phyloP scores from a whole-genome alignment of 768 basidiomycete genomes.

The Galerina marginata region DNA sequence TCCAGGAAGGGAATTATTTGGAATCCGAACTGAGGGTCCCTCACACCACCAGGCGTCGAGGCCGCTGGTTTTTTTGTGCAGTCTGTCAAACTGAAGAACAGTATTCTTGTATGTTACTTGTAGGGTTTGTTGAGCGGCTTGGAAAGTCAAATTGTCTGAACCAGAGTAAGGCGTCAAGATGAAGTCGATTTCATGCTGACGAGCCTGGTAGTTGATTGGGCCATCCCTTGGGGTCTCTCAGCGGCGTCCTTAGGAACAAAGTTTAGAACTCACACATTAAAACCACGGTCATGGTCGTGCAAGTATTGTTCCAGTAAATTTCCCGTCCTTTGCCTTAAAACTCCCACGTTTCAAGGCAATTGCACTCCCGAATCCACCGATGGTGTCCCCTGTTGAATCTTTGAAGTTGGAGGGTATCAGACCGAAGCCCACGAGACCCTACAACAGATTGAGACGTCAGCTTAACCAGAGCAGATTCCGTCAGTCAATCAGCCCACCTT shows the following conservation, averaged over 20 bases:
- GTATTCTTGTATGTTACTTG: constrained; percentile 55
- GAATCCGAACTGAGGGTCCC: constrained; percentile 41
- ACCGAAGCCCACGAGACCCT: constrained; percentile 67
- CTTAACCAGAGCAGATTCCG: not conserved
- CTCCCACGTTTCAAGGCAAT: constrained; percentile 53
- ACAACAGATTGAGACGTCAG: not conserved
- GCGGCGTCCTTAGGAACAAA: not conserved
- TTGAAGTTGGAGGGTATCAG: constrained; percentile 61
- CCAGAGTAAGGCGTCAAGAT: constrained; percentile 60
- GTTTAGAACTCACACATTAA: constrained; percentile 51
- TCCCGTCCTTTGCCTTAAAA: constrained; percentile 33
- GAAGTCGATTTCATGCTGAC: constrained; percentile 69
- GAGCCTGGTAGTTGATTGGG: constrained; percentile 64
- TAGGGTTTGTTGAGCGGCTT: constrained; percentile 56
- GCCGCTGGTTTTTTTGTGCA: constrained; percentile 54
- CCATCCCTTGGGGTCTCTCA: constrained; percentile 38
- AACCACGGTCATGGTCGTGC: constrained; percentile 67
- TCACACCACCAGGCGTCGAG: constrained; percentile 54
- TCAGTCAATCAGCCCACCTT: constrained; percentile 32
- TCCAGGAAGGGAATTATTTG: constrained; percentile 37
- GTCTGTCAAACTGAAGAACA: constrained; percentile 44
- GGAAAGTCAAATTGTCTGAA: constrained; percentile 49
- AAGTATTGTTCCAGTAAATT: constrained; percentile 55
- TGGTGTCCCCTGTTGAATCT: constrained; percentile 62
- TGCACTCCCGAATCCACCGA: constrained; percentile 69